Evolutionary conservation across 169 alveolate species (phyloP).

Genomic region (Blepharisma undulans): DNA sequence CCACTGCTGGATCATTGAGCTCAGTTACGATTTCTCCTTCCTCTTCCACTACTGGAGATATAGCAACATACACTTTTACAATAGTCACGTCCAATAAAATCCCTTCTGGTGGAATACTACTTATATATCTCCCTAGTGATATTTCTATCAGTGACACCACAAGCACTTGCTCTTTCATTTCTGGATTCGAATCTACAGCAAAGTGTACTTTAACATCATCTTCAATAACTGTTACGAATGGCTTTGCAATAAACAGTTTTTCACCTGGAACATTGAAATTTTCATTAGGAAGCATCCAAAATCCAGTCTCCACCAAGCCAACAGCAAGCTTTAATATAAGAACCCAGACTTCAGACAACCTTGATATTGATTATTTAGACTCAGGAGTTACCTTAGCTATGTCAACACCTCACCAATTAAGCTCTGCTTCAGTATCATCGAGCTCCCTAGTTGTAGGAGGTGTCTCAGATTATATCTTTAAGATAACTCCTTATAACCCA

Average conservation of each 20-base stretch:
- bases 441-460: slow-evolving; percentile 2
- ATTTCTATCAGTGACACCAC: background rate
- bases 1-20: background rate
- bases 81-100: background rate
- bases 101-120: background rate
- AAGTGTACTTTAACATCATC: background rate
- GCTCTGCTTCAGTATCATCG: background rate
- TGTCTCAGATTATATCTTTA: background rate
- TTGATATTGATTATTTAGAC: background rate
- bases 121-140: background rate
- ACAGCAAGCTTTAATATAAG: background rate
- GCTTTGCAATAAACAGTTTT: background rate
- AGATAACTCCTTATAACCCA: background rate
- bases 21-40: background rate
- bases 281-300: background rate
- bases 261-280: background rate
- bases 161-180: background rate
- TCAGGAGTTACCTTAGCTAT: slow-evolving; percentile 2
- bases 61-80: background rate
- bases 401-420: background rate
- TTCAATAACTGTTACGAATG: background rate
- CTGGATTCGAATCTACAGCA: background rate
- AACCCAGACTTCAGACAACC: background rate
- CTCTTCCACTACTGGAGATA: background rate
- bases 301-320: slow-evolving; percentile 8